Base-by-base conservation (phyloP, 768 basidiomycete species). In the Pleurotus citrinopileatus region DNA sequence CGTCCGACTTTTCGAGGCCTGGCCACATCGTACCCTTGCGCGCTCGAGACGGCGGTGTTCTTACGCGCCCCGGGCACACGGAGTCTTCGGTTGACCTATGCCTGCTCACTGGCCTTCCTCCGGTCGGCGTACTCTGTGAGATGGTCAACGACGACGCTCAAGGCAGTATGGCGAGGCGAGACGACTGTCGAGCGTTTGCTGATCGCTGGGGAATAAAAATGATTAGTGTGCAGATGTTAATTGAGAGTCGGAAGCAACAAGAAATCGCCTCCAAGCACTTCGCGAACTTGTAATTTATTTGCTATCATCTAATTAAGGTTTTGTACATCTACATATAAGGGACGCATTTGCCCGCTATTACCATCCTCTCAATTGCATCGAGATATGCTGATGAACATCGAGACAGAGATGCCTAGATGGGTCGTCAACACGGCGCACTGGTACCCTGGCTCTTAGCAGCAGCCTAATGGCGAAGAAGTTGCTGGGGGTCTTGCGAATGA, bases 11-110 rank as follows among this genome's bases (percentile, higher is more conserved):
- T 66, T 84, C 84, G 2, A 84, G 95, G 10, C 97, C 97, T 8
- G 97, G 97, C 3, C 97, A 99, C 65, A 80, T 98, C 78, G 94
- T 98, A 0, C 95, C 97, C 22, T 75, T 99, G 25, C 87, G 95
- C 42, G 91, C 93, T 10, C 84, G 87, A 3, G 75, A 81, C 2
- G 94, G 94, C 6, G 97, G 97, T 12, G 87, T 94, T 3, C 77
- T 94, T 53, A 78, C 78, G n/a, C 83, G 97, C 42, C 84, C 83
- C 62, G 97, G 97, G 0, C 97, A 99, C 73, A 99, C 97, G 0
- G 97, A 99, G 67, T 81, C 88, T 44, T 86, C 82, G 4, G 79
- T 96, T 43, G 97, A 99, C 59, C 74, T 99, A 4, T 98, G 96
- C 67, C 67, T 70, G 42, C 74, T 98, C 40, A 85, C 94, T 2